Conservation (phyloP, 495 filamentous ascomycete genomes). For the Thozetella sp. region DNA sequence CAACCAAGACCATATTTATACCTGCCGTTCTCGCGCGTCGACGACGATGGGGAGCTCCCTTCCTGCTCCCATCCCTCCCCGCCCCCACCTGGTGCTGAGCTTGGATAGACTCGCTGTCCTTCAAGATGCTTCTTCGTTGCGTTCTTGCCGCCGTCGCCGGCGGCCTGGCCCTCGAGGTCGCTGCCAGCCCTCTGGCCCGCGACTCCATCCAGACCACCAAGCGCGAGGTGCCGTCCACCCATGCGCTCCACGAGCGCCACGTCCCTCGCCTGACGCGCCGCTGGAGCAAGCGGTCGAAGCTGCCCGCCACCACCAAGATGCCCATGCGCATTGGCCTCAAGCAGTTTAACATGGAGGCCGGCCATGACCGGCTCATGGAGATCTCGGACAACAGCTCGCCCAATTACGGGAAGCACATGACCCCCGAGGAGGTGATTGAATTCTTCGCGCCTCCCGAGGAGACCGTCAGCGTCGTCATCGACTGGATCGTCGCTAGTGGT, state of each 20-base stretch:
- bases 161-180: constrained; percentile 18
- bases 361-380: constrained; percentile 31
- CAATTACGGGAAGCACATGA: constrained; percentile 58
- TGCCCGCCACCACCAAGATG: constrained; percentile 13
- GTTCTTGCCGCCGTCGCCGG: constrained; percentile 20
- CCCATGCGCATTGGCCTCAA: constrained; percentile 32
- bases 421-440: constrained; percentile 46
- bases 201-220: constrained; percentile 8
- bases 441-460: constrained; percentile 49
- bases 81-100: too few relatives aligned
- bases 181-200: constrained; percentile 18
- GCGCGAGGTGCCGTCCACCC: constrained; percentile 23
- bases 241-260: constrained; percentile 33
- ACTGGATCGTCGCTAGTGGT: constrained; percentile 53
- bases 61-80: not conserved
- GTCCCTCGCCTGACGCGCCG: constrained; percentile 20
- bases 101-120: too few relatives aligned
- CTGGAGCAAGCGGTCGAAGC: constrained; percentile 19
- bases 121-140: constrained; percentile 21
- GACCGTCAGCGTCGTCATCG: constrained; percentile 40
- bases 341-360: constrained; percentile 27
- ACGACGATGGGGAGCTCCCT: not conserved
- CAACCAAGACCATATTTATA: not conserved
- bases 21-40: not conserved
- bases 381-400: constrained; percentile 64